Percentiles rank a stretch among this genome's conserved stretches.
These are phyloP conservation scores for Nannochloropsis gaditana DNA, from an alignment of 108 stramenopile species.

Conservation along the genomic window DNA sequence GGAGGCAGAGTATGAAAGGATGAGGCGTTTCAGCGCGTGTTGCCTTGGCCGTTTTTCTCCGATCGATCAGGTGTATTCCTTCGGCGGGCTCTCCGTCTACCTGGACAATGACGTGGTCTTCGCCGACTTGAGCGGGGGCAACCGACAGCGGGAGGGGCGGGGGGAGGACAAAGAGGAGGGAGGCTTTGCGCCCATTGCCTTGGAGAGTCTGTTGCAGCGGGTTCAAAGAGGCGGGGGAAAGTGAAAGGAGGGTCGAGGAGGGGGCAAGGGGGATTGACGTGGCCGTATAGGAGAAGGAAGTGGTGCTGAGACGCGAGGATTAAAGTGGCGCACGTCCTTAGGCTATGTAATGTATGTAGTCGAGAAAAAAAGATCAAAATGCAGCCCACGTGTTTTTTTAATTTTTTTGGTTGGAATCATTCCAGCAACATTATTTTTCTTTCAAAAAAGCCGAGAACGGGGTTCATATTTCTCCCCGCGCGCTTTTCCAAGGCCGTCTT, in stretches of 20 bases:
- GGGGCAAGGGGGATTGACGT: not conserved
- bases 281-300: not conserved
- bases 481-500: no score
- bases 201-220: not conserved
- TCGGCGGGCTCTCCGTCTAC: not conserved
- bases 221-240: not conserved
- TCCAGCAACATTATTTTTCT: no score
- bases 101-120: not conserved
- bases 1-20: no score
- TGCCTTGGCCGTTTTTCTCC: not conserved
- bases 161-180: not conserved
- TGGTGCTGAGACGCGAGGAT: not conserved
- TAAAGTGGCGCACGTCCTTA: not conserved
- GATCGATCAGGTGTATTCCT: conserved; percentile 5
- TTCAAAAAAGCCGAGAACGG: no score
- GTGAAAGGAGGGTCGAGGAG: not conserved
- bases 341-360: no score
- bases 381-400: no score
- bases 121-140: not conserved
- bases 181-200: not conserved
- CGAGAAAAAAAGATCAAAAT: no score
- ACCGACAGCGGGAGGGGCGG: not conserved
- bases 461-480: no score
- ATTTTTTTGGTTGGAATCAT: no score
- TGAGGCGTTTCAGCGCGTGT: no score